phyloP scores from a whole-genome alignment of 2,329 filamentous ascomycete species.

The Fusarium piperis region DNA sequence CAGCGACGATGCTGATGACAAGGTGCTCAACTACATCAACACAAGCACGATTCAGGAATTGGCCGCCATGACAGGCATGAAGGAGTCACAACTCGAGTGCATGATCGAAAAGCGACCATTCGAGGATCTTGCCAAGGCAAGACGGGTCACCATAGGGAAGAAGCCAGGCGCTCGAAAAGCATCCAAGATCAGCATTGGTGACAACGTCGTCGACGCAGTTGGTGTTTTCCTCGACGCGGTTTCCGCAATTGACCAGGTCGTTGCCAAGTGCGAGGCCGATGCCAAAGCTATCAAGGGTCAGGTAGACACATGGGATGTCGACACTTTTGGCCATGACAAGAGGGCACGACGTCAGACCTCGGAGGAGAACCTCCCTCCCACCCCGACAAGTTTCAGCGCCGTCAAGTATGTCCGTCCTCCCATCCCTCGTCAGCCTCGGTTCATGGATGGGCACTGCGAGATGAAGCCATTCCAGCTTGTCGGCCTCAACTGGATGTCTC shows the following conservation, averaged over 20 bases:
- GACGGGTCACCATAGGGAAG: slow-evolving; percentile 67
- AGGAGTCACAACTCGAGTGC: slow-evolving; percentile 72
- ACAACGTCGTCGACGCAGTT: slow-evolving; percentile 62
- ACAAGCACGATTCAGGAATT: slow-evolving; percentile 79
- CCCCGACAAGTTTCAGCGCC: slow-evolving; percentile 52
- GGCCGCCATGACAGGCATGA: slow-evolving; percentile 81
- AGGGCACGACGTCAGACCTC: slow-evolving; percentile 44
- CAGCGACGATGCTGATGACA: slow-evolving; percentile 47
- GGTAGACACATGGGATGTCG: slow-evolving; percentile 60
- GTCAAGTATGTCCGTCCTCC: slow-evolving; percentile 54
- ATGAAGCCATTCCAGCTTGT: slow-evolving; percentile 96
- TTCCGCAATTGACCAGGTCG: slow-evolving; percentile 83
- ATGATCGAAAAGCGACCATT: slow-evolving; percentile 84
- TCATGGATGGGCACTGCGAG: slow-evolving; percentile 78
- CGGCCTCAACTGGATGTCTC: slow-evolving; percentile 91
- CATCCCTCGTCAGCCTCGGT: slow-evolving; percentile 71
- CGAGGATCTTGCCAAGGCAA: slow-evolving; percentile 69
- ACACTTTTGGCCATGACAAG: slow-evolving; percentile 56
- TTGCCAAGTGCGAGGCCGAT: slow-evolving; percentile 77
- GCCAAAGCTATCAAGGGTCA: slow-evolving; percentile 65
- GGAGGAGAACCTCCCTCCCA: slow-evolving; percentile 52
- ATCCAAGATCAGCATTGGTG: slow-evolving; percentile 60
- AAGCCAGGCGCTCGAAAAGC: slow-evolving; percentile 58
- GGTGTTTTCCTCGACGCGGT: slow-evolving; percentile 83
- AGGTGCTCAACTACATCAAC: slow-evolving; percentile 84